Evolutionary conservation across 805 yeast species (phyloP), one percentile per base, ranked within the genome.

Genomic region (Debaryomyces castellii): DNA sequence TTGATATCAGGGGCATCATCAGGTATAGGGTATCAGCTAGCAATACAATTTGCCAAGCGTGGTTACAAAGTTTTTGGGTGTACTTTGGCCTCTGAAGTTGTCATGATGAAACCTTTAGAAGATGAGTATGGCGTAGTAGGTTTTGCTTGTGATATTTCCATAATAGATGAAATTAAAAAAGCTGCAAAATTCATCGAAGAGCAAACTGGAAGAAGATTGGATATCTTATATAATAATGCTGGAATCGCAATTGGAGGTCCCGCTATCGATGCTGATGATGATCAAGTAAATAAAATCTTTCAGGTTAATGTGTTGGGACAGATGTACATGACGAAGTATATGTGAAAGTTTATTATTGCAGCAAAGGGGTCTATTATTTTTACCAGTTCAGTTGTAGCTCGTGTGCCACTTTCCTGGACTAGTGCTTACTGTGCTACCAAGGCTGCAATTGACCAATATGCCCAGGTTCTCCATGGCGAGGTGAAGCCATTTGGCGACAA

Each of bases 1-100:
- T 64, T 83, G 24, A 74, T 76, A 44, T 77, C 80, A 2, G 80
- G 81, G 4, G 79, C 77, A 1, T 73, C 78, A 0, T 73, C 80
- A 0, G 81, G 81, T 2, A 77, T 77, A 39, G 82, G 82, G 2
- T 72, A 56, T 46, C 67, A 71, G 5, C 57, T 71, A 10, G 67
- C 78, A 21, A 58, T 63, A 20, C 78, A 71, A 43, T 60, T 77
- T 24, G 76, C 73, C 18, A 48, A 58, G 17, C 63, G 68, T 39
- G 79, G 78, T 0, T 77, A 67, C 52, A 55, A 50, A 16, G 67
- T 71, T 6, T 64, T 59, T 44, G 74, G 71, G 5, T 54, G 69
- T 18, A 69, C 70, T n/a, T 62, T 71, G 21, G 52, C 57, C 14
- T 44, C 57, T 8, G 57, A 52, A 12, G 50, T 45, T 38, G 68